Evolutionary conservation across 1,284 basidiomycete species (phyloP), one percentile per base, ranked within the genome.

Genomic region (Fomitopsis pinicola): DNA sequence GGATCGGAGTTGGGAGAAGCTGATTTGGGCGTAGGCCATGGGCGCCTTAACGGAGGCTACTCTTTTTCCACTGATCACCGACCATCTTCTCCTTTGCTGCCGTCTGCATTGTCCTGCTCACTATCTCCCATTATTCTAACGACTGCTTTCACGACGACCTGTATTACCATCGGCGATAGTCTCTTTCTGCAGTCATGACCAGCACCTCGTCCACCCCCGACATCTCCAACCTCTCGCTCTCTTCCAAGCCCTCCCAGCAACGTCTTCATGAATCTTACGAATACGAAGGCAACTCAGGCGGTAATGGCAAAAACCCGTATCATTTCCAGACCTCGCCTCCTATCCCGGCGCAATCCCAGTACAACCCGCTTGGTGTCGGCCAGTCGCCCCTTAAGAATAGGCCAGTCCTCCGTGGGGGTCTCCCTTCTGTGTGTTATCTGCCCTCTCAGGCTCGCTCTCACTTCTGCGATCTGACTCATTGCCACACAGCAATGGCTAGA

Each of bases 251-350:
- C 67, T 78, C 82, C 64, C 85, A 84, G 76, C 86, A 84, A 85
- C 89, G 88, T 82, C 83, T 89, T 81, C 85, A 92, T 79, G 89
- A 92, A 75, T 77, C 79, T 89, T 91, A 91, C 77, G 91, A 92
- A 80, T 90, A 87, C 77, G 88, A 91, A 74, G 82, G 79, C 76
- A 78, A 78, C 72, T 74, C 66, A 70, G 71, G 76, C 69, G 73
- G 73, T 67, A 80, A 78, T 62, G 76, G 72, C 72, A 84, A 87
- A 74, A 75, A 77, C 65, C 85, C 79, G 67, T 90, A 87, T 76
- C 87, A 87, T 71, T 92, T 86, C 74, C 77, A 82, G 59, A 87
- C 89, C 17, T 84, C 86, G 59, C 83, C 85, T 65, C 82, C 82
- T 73, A 82, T 89, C 72, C 80, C 83, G n/a, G 77, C 78, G 64